Base-by-base conservation (phyloP, 163 green algal genomes). In the Scenedesmus sp. region DNA sequence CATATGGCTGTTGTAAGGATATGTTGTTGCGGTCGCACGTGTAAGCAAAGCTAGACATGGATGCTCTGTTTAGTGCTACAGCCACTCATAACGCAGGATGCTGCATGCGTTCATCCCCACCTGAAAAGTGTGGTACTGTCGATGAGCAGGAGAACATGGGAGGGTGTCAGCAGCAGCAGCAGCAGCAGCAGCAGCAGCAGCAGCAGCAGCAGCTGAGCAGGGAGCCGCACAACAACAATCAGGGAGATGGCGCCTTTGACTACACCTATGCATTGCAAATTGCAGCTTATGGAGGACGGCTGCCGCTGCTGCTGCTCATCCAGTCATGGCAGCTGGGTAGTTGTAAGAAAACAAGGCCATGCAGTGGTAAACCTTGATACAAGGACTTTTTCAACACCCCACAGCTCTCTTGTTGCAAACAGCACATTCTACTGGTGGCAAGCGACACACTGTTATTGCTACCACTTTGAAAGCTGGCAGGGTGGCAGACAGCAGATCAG, bases 71-170 rank as follows among this genome's bases (percentile, higher is more conserved):
- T 20, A 56, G 13, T 56, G 13, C 49, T 56, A 13, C 49, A 20
- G 49, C 49, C 49, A 56, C n/a, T n/a, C n/a, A n/a, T n/a, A n/a
- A n/a, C 49, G 65, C 30, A 22, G 65, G 30, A 18, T 5, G 6
- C 30, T 76, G 30, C 65, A 40, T 7, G 40, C 4, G 0, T 33
- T 2, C 0, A 76, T 6, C 30, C 65, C 40, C 65, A 76, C 65
- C 65, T 76, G 65, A 30, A 76, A 76, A 18, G 65, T 76, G 65
- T 76, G 65, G 65, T 76, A 76, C 65, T 76, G 65, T 76, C 20
- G 30, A 24, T 6, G 24, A 30, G 24, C 33, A 5, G 20, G 20
- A 24, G 22, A 61, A 18, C 5, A 61, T 13, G 51, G 4, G 51
- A 13, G 22, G 5, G 51, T 13, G 12, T 4, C 53, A 65, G 53